Evolutionary conservation across 352 stramenopile genomes (phyloP).

Genomic region (Globisporangium paroecandrum): DNA sequence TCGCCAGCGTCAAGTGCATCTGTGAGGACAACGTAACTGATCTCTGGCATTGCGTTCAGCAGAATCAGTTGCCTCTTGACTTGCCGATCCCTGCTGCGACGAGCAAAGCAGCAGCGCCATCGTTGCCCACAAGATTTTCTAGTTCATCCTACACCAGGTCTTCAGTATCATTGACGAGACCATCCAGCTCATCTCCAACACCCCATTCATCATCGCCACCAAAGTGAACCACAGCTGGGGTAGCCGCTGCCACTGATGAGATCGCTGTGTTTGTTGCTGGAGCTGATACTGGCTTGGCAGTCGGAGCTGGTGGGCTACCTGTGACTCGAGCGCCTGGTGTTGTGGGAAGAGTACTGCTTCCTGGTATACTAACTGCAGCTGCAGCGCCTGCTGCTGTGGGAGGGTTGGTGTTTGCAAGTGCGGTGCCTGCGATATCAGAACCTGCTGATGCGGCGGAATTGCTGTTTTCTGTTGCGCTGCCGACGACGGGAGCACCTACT

Average conservation of each 20-base stretch:
- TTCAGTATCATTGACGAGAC: slow-evolving; percentile 17
- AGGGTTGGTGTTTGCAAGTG: background rate
- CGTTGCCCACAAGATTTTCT: slow-evolving; percentile 9
- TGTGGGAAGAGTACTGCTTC: background rate
- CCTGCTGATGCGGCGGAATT: background rate
- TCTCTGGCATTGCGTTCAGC: slow-evolving; percentile 40
- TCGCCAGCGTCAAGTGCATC: slow-evolving; percentile 45
- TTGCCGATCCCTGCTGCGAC: slow-evolving; percentile 27
- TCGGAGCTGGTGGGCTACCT: background rate
- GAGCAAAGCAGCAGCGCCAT: slow-evolving; percentile 19
- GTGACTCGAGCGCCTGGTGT: background rate
- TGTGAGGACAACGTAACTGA: slow-evolving; percentile 51
- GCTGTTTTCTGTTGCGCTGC: background rate
- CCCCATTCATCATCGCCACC: slow-evolving; percentile 14
- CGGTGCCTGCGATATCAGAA: too few relatives aligned
- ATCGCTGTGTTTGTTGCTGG: background rate
- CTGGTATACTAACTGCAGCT: background rate
- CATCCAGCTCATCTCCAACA: slow-evolving; percentile 8
- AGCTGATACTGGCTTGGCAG: background rate
- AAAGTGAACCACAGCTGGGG: background rate
- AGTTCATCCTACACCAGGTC: slow-evolving; percentile 13
- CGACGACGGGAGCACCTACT: background rate
- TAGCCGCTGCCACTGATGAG: too few relatives aligned
- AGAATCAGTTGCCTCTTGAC: slow-evolving; percentile 35
- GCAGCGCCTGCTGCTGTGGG: background rate